These are phyloP conservation scores for Wickerhamiella musiphila DNA, from an alignment of 805 yeast species.

Conservation along the genomic window DNA sequence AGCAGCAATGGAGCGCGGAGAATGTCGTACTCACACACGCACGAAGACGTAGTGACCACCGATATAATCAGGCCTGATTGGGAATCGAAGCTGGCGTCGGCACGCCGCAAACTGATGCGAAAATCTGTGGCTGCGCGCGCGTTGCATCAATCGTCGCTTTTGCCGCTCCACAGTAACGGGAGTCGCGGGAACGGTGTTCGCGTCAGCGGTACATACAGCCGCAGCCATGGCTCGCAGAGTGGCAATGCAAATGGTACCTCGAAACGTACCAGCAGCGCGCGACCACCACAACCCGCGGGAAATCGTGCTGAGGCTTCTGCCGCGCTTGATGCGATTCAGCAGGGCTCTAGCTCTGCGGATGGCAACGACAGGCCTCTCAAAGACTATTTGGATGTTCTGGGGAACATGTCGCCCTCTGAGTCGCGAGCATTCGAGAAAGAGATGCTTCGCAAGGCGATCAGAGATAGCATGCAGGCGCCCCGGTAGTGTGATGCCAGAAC, in stretches of 20 bases:
- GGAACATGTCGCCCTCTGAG: conserved; percentile 9
- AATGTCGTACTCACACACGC: conserved; percentile 23
- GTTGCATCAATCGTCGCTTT: conserved; percentile 69
- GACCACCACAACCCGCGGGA: too few species aligned
- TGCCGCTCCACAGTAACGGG: too few species aligned
- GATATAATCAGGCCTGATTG: conserved; percentile 87
- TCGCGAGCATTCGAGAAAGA: conserved; percentile 13
- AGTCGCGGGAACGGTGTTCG: not conserved
- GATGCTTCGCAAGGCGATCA: conserved; percentile 16
- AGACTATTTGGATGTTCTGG: conserved; percentile 6
- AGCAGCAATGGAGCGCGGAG: conserved; percentile 2
- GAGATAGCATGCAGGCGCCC: conserved; percentile 10
- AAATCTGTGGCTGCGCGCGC: conserved; percentile 91
- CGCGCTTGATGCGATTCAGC: not conserved
- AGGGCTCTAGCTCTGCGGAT: not conserved
- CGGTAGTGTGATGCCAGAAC: too few species aligned
- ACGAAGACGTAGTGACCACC: conserved; percentile 56
- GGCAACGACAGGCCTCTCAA: conserved; percentile 3
- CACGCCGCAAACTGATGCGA: conserved; percentile 62
- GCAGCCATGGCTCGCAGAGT: not conserved
- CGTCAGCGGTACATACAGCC: not conserved
- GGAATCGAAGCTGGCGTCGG: conserved; percentile 57
- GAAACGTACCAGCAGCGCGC: not conserved
- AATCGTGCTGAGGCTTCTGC: too few species aligned
- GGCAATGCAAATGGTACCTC: not conserved